A percentile compares a stretch with the other conserved stretches of the same genome.
Evolutionary conservation across 2,329 filamentous ascomycete genomes (phyloP).

Genomic region (Aureobasidium sp.): DNA sequence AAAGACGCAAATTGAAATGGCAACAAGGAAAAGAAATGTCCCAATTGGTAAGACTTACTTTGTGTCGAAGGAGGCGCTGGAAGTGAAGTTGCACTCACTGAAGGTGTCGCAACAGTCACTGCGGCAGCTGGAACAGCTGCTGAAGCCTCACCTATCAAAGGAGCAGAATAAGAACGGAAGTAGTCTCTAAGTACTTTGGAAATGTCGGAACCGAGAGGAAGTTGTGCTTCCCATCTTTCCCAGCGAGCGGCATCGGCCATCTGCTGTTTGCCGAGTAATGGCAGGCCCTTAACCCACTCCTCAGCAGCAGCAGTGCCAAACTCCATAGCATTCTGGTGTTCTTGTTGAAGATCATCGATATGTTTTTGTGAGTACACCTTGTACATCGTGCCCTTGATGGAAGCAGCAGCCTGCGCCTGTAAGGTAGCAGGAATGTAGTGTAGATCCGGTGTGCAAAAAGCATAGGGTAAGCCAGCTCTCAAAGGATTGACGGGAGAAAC

Average conservation of each 20-base stretch:
- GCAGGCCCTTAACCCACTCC: conserved; percentile 74
- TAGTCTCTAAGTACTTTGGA: conserved; percentile 28
- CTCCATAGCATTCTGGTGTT: conserved; percentile 57
- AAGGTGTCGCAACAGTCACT: not conserved
- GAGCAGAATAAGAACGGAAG: conserved; percentile 24
- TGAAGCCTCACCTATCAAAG: not conserved
- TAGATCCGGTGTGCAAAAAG: conserved; percentile 55
- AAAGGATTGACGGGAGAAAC: conserved; percentile 57
- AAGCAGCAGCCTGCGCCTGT: conserved; percentile 43
- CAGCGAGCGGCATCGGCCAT: conserved; percentile 60
- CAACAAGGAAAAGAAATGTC: not conserved
- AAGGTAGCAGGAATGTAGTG: conserved; percentile 55
- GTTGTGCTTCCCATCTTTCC: conserved; percentile 61
- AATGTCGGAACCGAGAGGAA: conserved; percentile 24
- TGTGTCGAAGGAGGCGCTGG: conserved; percentile 11
- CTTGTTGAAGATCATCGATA: conserved; percentile 54
- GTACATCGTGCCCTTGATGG: conserved; percentile 45
- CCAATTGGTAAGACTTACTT: conserved; percentile 13
- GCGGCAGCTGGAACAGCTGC: not conserved
- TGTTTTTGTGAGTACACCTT: conserved; percentile 62
- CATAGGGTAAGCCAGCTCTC: conserved; percentile 61
- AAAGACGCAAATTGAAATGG: not conserved
- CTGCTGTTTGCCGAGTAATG: conserved; percentile 53
- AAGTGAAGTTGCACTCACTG: conserved; percentile 5
- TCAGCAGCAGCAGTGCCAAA: conserved; percentile 62